These are phyloP conservation scores for Pelagophyceae sp. DNA, from an alignment of 352 stramenopile genomes.

Conservation along the genomic window DNA sequence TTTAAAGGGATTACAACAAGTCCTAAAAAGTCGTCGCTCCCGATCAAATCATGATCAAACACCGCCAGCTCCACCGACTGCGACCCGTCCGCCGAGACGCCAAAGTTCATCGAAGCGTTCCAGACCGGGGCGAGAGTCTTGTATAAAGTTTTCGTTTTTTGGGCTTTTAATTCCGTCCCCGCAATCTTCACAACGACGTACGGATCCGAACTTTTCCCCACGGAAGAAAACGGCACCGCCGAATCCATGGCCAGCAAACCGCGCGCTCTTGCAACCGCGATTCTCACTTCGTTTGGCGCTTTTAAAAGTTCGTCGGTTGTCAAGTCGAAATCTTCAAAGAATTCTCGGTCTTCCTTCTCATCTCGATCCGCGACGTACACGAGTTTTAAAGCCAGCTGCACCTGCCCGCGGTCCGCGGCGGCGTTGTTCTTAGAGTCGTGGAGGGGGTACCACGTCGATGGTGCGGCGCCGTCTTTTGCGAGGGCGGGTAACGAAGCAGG, in stretches of 20 bases:
- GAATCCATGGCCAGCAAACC: conserved; percentile 8
- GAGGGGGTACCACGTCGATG: conserved; percentile 10
- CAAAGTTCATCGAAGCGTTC: conserved; percentile 11
- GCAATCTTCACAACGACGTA: neutral
- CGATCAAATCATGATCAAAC: neutral
- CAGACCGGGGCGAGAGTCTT: conserved; percentile 16
- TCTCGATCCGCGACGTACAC: neutral
- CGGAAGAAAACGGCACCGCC: neutral
- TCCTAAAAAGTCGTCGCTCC: conserved; percentile 5
- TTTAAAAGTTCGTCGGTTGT: neutral
- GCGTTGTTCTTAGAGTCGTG: neutral
- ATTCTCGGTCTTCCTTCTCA: neutral
- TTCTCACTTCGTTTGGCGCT: neutral
- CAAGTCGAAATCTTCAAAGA: neutral
- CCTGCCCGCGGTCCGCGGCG: conserved; percentile 5
- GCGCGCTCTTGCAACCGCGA: neutral
- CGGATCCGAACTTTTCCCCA: conserved; percentile 4
- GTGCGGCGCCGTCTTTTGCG: neutral
- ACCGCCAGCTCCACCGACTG: conserved; percentile 1
- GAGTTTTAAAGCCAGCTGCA: neutral
- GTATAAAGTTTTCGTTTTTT: neutral
- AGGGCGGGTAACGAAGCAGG: neutral
- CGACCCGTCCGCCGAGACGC: neutral
- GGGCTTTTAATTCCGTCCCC: neutral
- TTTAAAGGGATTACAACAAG: neutral